Percentiles rank a stretch among this genome's conserved stretches.
Evolutionary conservation across 1,284 basidiomycete genomes (phyloP).

Genomic region (Malassezia psittaci): DNA sequence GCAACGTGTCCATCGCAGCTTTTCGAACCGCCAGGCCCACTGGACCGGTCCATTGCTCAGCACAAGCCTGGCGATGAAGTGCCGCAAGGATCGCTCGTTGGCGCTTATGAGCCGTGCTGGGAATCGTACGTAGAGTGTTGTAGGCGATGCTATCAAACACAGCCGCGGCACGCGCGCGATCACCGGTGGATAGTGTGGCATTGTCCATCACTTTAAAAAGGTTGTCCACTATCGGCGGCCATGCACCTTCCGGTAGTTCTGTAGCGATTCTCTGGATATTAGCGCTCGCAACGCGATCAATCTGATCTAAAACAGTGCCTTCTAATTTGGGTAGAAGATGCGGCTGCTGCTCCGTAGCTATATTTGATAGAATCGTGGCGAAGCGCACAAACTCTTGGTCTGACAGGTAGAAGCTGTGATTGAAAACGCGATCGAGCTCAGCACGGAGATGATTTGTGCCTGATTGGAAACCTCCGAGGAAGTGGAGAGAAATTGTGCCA

Average conservation of each 20-base stretch:
- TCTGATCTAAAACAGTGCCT: slow-evolving; percentile 69
- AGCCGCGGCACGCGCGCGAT: slow-evolving; percentile 75
- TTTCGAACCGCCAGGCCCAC: slow-evolving; percentile 62
- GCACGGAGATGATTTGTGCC: neutral
- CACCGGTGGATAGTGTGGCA: slow-evolving; percentile 60
- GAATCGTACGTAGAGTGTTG: slow-evolving; percentile 57
- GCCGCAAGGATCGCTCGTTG: slow-evolving; percentile 74
- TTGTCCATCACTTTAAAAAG: neutral
- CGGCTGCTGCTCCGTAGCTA: slow-evolving; percentile 48
- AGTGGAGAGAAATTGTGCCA: neutral
- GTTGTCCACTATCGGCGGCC: slow-evolving; percentile 69
- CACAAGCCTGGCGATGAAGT: slow-evolving; percentile 66
- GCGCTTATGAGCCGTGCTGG: slow-evolving; percentile 51
- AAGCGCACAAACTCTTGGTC: slow-evolving; percentile 2
- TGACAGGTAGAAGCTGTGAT: neutral
- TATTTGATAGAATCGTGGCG: neutral
- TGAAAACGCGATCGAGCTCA: slow-evolving; percentile 7
- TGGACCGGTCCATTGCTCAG: slow-evolving; percentile 49
- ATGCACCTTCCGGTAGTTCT: slow-evolving; percentile 67
- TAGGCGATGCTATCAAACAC: slow-evolving; percentile 71
- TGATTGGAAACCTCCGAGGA: neutral
- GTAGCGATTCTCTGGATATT: slow-evolving; percentile 78
- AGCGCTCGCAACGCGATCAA: slow-evolving; percentile 66
- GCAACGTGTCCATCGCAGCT: slow-evolving; percentile 76
- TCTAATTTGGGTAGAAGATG: slow-evolving; percentile 67